Evolutionary conservation across 345 rosid species (phyloP), one percentile per base, ranked within the genome.

Genomic region (Geranium brycei): DNA sequence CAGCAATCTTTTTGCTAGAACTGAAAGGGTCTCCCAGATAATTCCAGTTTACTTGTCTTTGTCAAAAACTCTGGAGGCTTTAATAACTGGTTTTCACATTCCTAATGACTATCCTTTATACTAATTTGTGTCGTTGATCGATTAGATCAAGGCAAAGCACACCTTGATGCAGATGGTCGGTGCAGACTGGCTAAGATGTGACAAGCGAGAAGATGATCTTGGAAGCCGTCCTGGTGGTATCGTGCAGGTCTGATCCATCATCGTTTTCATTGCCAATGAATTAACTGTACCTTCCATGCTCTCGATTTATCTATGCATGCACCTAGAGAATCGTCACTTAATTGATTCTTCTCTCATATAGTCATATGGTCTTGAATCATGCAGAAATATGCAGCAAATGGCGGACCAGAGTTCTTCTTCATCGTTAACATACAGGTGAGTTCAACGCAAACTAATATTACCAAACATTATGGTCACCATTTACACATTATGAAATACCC

Each of bases 181-280:
- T n/a, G 96, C 95, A 14, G 99, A 93, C 66, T 93, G 96, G 95
- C 76, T 93, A 61, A 84, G 81, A 74, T 91, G 97, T 12, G 72
- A 76, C 67, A 76, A 71, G 66, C 75, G 87, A 19, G 95, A 91
- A 78, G 91, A 88, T 70, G 76, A 87, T 76, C 91, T 93, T 31
- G 88, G 81, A 57, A 77, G 88, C 68, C 86, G 92, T 31, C 77
- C 78, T 17, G 81, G 79, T 28, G 73, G 97, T 59, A 68, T 93
- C 51, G 87, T 93, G 69, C 89, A 91, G 91, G 95, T 87, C 28
- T 23, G 28, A 23, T 23, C 28, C 28, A 23, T 23, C 28, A 23
- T 23, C 2, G 28, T 23, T 23, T 23, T 23, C 28, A 23, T 23
- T 23, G 28, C 28, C 28, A 23, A 23, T 23, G 28, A 23, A 23